These are phyloP conservation scores for Phaeolepiota aurea DNA, from an alignment of 768 basidiomycete species.

Conservation along the genomic window DNA sequence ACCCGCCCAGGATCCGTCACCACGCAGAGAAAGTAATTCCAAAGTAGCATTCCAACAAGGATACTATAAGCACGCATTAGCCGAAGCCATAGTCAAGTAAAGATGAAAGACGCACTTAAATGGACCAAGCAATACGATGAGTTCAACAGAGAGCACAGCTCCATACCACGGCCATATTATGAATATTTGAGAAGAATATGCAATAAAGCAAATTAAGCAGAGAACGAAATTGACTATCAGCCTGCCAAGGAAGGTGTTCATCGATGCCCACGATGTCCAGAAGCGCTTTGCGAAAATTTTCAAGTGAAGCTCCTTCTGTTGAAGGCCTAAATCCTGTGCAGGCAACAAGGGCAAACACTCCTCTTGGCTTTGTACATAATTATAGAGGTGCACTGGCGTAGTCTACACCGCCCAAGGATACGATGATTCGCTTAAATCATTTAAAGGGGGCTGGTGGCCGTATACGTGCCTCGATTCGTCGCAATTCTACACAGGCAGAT, in stretches of 20 bases:
- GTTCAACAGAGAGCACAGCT: conserved; percentile 58
- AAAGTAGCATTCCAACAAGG: conserved; percentile 69
- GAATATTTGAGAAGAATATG: conserved; percentile 84
- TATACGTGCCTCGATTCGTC: too few species aligned
- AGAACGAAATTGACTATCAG: conserved; percentile 65
- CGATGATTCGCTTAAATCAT: too few species aligned
- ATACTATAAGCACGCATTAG: conserved; percentile 34
- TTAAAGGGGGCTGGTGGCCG: too few species aligned
- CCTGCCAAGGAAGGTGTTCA: conserved; percentile 42
- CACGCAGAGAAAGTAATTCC: conserved; percentile 86
- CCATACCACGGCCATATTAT: conserved; percentile 94
- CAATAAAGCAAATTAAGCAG: conserved; percentile 76
- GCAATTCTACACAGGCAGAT: too few species aligned
- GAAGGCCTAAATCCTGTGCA: background rate
- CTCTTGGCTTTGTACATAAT: too few species aligned
- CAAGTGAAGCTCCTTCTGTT: too few species aligned
- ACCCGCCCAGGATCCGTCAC: conserved; percentile 79
- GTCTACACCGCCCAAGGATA: too few species aligned
- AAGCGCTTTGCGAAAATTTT: too few species aligned
- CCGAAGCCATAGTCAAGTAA: background rate
- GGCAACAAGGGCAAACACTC: background rate
- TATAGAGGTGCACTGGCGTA: too few species aligned
- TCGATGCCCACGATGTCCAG: conserved; percentile 8
- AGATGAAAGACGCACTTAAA: conserved; percentile 75
- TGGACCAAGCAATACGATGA: conserved; percentile 69